phyloP scores from a whole-genome alignment of 2,329 filamentous ascomycete species.

The Colletotrichum chrysophilum region DNA sequence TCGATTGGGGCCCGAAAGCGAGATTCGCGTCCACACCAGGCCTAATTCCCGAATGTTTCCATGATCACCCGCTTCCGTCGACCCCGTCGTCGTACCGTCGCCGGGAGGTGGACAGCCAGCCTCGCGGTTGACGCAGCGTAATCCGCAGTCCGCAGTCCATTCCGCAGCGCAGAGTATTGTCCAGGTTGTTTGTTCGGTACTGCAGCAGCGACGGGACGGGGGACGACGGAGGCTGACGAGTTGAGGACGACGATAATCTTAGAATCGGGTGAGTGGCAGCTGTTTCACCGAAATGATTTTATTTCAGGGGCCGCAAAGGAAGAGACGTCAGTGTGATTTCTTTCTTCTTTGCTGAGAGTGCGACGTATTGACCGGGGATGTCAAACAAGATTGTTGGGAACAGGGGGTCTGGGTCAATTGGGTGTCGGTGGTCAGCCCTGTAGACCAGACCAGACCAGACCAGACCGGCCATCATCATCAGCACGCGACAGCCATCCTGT shows the following conservation, averaged over 20 bases:
- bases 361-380: not conserved
- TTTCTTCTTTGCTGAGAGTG: not conserved
- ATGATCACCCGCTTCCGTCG: not conserved
- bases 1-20: slow-evolving; percentile 7
- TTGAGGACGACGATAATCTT: not conserved
- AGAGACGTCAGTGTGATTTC: not conserved
- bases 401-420: not conserved
- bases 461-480: not conserved
- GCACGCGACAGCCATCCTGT: slow-evolving; percentile 8
- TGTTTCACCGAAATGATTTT: slow-evolving; percentile 11
- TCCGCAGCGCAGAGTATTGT: not conserved
- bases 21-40: not conserved
- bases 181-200: not conserved
- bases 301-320: not conserved
- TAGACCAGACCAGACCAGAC: not conserved
- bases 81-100: not conserved
- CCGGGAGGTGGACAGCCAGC: not conserved
- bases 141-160: not conserved
- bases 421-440: not conserved
- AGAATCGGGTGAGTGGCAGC: slow-evolving; percentile 1
- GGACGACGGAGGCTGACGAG: not conserved
- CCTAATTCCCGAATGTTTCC: slow-evolving; percentile 6
- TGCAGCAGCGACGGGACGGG: not conserved
- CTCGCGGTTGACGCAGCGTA: not conserved
- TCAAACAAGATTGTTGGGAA: slow-evolving; percentile 3